Evolutionary conservation across 2,329 filamentous ascomycete genomes (phyloP).

Genomic region (Xylaria polymorpha): DNA sequence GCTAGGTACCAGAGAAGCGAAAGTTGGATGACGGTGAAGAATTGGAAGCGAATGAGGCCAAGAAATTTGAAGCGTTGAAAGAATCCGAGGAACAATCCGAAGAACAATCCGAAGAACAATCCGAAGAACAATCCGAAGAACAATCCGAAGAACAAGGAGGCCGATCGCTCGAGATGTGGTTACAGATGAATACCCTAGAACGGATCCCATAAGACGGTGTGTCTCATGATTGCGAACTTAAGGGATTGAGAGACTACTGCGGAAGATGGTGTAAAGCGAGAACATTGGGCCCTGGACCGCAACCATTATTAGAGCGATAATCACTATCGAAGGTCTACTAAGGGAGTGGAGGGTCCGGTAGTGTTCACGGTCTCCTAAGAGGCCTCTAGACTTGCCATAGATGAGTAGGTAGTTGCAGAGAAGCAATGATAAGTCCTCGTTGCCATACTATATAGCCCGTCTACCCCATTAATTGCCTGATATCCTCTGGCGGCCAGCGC

Average conservation of each 20-base stretch:
- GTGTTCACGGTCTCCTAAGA: constrained; percentile 2
- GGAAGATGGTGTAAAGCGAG: not conserved
- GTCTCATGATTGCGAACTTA: not conserved
- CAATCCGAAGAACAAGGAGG: not conserved
- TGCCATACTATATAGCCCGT: not conserved
- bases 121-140: not conserved
- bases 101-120: not conserved
- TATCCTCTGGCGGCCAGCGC: constrained; percentile 92
- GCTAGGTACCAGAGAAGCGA: constrained; percentile 3
- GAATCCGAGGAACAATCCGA: not conserved
- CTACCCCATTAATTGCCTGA: constrained; percentile 92
- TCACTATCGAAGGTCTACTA: not conserved
- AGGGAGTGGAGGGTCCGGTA: not conserved
- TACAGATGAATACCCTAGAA: constrained; percentile 4
- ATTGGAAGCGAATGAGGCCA: not conserved
- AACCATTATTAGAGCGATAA: not conserved
- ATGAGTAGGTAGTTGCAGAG: constrained; percentile 24
- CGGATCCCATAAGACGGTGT: not conserved
- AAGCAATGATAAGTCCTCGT: constrained; percentile 8
- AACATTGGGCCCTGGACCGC: not conserved
- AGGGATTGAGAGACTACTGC: not conserved
- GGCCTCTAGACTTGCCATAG: constrained; percentile 5
- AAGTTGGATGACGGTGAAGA: not conserved
- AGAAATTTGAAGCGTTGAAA: not conserved
- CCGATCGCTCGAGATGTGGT: not conserved